Base-by-base conservation (phyloP, 1,139 yeast genomes). In the Hanseniaspora gamundiae region DNA sequence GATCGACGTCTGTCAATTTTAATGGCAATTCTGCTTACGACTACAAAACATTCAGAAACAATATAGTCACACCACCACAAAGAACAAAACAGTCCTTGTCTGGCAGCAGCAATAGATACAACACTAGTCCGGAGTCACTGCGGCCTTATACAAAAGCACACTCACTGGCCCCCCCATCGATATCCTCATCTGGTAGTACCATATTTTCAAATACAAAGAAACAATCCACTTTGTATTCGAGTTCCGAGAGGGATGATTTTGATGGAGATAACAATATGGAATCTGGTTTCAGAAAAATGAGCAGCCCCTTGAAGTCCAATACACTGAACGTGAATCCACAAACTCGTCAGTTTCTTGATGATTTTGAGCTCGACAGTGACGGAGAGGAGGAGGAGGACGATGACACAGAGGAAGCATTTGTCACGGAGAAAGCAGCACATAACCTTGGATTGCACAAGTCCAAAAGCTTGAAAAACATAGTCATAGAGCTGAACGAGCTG, bases 381-480 rank as follows among this genome's bases (percentile, higher is more conserved):
- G 42, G 39, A 21, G 40, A 35, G 14, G 17, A 30, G 10, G 42
- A 41, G 21, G 40, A 35, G 9, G 17, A 30, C 17, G 17, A 14
- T 16, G 35, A 45, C 9, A 40, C 42, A 28, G 43, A 42, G 9
- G 29, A 42, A 42, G 42, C 42, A 42, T 38, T 40, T 39, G 47
- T 40, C 19, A 38, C 24, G 13, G 39, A 42, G 14, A 44, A 36
- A 6, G 45, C 41, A 21, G 38, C 38, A 17, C 38, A 35, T n/a
- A 30, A 16, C 17, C 16, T n/a, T 30, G 19, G 19, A n/a, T 8
- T 16, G 8, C 14, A 16, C 17, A 14, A 17, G 7, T 30, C 35
- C 17, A 30, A 30, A 30, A 30, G 17, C 5, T 19, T 35, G 38
- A 21, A 20, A 5, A 35, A 35, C 14, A 20, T 35, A n/a, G 38